Evolutionary conservation across 345 rosid genomes (phyloP).

Genomic region (Angophora floribunda): DNA sequence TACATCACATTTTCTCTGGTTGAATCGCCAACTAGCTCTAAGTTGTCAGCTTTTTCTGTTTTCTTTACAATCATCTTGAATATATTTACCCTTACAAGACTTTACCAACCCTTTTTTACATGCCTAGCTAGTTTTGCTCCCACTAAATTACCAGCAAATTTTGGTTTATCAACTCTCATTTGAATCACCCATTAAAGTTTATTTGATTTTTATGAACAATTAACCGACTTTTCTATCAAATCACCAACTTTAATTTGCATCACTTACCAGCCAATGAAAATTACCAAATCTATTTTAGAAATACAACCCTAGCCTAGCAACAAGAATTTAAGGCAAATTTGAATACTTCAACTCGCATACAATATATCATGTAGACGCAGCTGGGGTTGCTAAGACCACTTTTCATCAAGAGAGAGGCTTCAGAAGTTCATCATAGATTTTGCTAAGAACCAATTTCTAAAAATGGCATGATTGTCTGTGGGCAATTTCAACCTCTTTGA

Average conservation of each 20-base stretch:
- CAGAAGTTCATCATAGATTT: background rate
- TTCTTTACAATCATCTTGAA: background rate
- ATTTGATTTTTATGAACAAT: background rate
- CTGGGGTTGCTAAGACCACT: background rate
- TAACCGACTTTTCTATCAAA: background rate
- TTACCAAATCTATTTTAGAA: background rate
- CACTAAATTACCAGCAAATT: background rate
- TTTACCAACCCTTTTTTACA: background rate
- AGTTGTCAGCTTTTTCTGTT: background rate
- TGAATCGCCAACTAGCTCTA: background rate
- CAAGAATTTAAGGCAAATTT: background rate
- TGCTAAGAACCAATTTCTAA: background rate
- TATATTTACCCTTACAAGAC: background rate
- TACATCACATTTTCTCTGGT: background rate
- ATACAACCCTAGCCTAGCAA: background rate
- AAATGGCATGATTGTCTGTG: background rate
- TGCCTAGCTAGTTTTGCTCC: background rate
- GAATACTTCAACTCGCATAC: background rate
- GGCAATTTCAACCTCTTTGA: background rate
- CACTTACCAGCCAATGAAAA: background rate
- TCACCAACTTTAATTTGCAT: background rate
- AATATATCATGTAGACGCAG: background rate
- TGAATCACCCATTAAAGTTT: background rate
- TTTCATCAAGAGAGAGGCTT: background rate
- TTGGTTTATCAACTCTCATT: background rate